Evolutionary conservation across 2,329 filamentous ascomycete species (phyloP).

Genomic region (Fusarium floridanum): DNA sequence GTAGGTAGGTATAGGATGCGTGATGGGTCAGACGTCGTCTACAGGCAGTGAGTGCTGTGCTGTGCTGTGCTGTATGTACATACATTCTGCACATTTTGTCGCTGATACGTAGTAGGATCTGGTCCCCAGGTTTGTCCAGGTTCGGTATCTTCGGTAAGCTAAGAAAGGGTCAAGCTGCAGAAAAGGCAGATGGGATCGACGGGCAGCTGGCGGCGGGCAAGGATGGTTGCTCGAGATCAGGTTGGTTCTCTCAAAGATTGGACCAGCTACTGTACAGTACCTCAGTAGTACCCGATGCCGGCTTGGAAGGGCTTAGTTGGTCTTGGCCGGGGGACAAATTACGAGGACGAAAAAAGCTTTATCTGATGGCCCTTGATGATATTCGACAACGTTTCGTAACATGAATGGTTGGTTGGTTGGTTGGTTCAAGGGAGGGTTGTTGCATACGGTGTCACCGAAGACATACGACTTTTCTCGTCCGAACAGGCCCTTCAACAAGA

Average conservation of each 20-base stretch:
- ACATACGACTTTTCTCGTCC: not conserved
- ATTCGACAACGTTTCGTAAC: not conserved
- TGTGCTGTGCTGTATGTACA: not conserved
- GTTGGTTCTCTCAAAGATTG: not conserved
- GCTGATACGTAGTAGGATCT: not conserved
- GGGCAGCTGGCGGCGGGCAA: not conserved
- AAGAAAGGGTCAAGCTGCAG: constrained; percentile 3
- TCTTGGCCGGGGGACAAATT: not conserved
- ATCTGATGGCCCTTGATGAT: constrained; percentile 3
- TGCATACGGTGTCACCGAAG: not conserved
- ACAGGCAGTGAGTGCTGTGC: not conserved
- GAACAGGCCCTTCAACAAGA: not conserved
- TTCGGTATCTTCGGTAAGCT: constrained; percentile 3
- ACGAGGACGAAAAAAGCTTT: constrained; percentile 7
- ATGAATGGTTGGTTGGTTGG: not conserved
- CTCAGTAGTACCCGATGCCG: not conserved
- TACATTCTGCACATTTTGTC: not conserved
- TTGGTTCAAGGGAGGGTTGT: not conserved
- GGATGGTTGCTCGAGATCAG: not conserved
- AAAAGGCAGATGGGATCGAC: constrained; percentile 2
- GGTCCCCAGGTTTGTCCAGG: constrained; percentile 1
- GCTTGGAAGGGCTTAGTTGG: constrained; percentile 6
- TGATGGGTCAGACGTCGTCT: constrained; percentile 2
- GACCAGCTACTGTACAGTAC: not conserved
- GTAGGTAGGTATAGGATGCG: not conserved